Conservation (phyloP, 169 alveolate genomes). For the Fabrea salina region DNA sequence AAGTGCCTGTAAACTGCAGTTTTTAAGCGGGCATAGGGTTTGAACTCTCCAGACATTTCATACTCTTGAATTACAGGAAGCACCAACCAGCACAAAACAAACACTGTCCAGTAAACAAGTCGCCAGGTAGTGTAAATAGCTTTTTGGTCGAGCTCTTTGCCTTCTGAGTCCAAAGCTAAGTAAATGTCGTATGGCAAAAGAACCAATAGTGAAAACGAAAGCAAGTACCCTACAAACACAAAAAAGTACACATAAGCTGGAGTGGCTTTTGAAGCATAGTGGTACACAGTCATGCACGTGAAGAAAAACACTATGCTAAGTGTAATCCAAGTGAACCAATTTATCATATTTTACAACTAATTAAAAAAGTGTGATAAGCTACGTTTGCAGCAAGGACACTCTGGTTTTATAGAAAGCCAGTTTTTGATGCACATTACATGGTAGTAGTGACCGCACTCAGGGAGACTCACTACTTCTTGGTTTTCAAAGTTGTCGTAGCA, state of each 20-base stretch:
- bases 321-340: constrained; percentile 17
- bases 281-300: neutral
- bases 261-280: constrained; percentile 25
- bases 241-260: neutral
- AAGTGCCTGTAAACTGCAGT: neutral
- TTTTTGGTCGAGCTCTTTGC: neutral
- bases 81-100: constrained; percentile 24
- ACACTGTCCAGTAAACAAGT: constrained; percentile 17
- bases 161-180: neutral
- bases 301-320: neutral
- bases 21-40: neutral
- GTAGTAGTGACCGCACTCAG: constrained; percentile 41
- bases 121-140: constrained; percentile 6
- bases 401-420: constrained; percentile 33
- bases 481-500: neutral
- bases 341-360: constrained; percentile 2
- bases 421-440: constrained; percentile 39
- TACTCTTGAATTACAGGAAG: constrained; percentile 32
- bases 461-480: neutral
- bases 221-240: constrained; percentile 14
- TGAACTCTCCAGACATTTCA: constrained; percentile 21
- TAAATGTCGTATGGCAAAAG: constrained; percentile 22
- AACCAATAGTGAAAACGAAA: neutral
- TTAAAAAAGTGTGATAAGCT: too few species aligned
- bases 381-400: too few species aligned